A percentile compares a stretch with the other conserved stretches of the same genome.
These are phyloP conservation scores for Toxicodendron radicans DNA, from an alignment of 345 rosid genomes.

Conservation along the genomic window DNA sequence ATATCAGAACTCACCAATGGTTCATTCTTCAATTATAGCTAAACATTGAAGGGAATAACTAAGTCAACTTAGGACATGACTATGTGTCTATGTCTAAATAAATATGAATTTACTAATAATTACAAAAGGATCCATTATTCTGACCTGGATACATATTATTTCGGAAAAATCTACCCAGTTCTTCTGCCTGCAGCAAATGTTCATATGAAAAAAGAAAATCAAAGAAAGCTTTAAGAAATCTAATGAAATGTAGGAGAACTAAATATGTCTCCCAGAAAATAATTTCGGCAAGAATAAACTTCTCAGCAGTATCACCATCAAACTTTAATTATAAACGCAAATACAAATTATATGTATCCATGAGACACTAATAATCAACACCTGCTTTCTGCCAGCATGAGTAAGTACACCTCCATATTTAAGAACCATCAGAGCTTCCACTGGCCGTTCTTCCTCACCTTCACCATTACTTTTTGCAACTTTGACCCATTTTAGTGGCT, in stretches of 20 bases:
- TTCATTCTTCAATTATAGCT: not conserved
- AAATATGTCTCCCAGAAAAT: not conserved
- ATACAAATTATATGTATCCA: not conserved
- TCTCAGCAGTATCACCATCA: slow-evolving; percentile 9
- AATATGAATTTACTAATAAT: not conserved
- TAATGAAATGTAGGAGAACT: not conserved
- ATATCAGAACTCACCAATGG: not conserved
- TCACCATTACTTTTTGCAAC: slow-evolving; percentile 76
- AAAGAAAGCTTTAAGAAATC: not conserved
- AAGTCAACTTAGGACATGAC: not conserved
- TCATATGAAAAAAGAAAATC: slow-evolving; percentile 10
- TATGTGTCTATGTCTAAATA: not conserved
- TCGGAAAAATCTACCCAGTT: slow-evolving; percentile 93
- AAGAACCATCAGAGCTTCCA: slow-evolving; percentile 97
- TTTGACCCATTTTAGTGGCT: slow-evolving; percentile 92
- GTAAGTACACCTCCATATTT: slow-evolving; percentile 99
- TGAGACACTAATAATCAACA: slow-evolving; percentile 22
- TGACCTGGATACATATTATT: slow-evolving; percentile 99
- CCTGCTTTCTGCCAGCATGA: slow-evolving; percentile 99
- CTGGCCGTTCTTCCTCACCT: slow-evolving; percentile 94
- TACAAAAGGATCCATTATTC: slow-evolving; percentile 13
- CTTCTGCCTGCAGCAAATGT: slow-evolving; percentile 80
- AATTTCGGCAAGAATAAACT: not conserved
- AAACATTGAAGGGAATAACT: not conserved
- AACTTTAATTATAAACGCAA: not conserved